Evolutionary conservation across 2,329 filamentous ascomycete genomes (phyloP).

Genomic region (Rosellinia necatrix): DNA sequence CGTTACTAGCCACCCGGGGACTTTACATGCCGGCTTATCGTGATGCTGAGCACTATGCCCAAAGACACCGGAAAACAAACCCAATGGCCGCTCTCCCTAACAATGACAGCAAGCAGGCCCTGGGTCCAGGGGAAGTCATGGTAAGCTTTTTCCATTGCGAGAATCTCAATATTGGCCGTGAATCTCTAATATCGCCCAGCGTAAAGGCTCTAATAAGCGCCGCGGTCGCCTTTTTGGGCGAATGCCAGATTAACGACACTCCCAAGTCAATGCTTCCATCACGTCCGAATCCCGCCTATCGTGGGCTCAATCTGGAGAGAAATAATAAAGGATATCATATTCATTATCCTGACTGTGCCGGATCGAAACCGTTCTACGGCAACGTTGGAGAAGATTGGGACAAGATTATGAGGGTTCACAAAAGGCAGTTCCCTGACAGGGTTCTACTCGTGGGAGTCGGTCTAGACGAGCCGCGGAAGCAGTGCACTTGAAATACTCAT

Average conservation of each 20-base stretch:
- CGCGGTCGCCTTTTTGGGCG: constrained; percentile 20
- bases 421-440: background rate
- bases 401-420: constrained; percentile 8
- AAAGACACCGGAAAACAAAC: background rate
- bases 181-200: constrained; percentile 1
- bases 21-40: constrained; percentile 20
- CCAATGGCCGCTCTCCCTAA: background rate
- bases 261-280: background rate
- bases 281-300: constrained; percentile 15
- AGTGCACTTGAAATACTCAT: background rate
- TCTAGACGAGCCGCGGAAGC: background rate
- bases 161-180: background rate
- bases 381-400: constrained; percentile 13
- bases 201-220: constrained; percentile 3
- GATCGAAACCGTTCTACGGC: background rate
- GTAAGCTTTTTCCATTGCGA: constrained; percentile 23
- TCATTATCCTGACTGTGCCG: constrained; percentile 20
- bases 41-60: background rate
- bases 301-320: constrained; percentile 9
- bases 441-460: constrained; percentile 25
- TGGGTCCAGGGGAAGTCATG: background rate
- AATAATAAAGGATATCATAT: constrained; percentile 17
- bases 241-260: constrained; percentile 16
- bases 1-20: constrained; percentile 15
- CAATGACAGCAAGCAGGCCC: background rate